Base-by-base conservation (phyloP, 805 yeast genomes). In the Metschnikowia peoriensis region DNA sequence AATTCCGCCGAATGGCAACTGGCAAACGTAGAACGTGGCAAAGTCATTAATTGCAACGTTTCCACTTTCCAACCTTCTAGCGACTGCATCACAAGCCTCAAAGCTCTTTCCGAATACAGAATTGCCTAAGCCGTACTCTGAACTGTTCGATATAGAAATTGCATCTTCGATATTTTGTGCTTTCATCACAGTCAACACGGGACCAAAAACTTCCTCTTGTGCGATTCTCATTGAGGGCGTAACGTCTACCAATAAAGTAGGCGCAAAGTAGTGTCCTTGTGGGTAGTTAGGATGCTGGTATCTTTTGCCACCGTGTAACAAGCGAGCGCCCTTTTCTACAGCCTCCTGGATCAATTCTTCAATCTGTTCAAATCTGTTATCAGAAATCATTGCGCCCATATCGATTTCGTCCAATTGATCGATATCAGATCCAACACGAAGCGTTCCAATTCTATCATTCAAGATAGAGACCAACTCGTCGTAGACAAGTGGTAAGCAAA, bases 1-100 rank as follows among this genome's bases (percentile, higher is more conserved):
- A 28, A 82, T 82, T 32, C 99, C 99, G 50, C 99, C 99, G 71
- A 94, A 94, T 34, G 99, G 99, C 60, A 94, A 77, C 71, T 94
- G 99, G 60, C 97, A 92, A 37, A 94, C 89, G 64, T 92, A 90
- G 65, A 84, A 94, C 0, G 98, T 93, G 7, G 98, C 99, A 76
- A 94, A 94, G 73, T 94, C 99, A 68, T 94, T 94, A 56, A 94
- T 89, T 8, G 99, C 97, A 44, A 94, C 96, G 65, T 92, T 94
- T 27, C 99, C 99, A 41, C 92, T 80, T 38, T 83, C 78, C 60
- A 94, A 69, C 8, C 71, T 67, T 59, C 83, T 76, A 11, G 92
- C 88, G 32, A 90, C 82, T 46, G 73, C 70, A 62, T 84, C 81
- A 53, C 91, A 80, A 48, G 78, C 80, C 7, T 67, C 61, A 65